Conservation (phyloP, 2,329 filamentous ascomycete species). For the Clonostachys rhizophaga region DNA sequence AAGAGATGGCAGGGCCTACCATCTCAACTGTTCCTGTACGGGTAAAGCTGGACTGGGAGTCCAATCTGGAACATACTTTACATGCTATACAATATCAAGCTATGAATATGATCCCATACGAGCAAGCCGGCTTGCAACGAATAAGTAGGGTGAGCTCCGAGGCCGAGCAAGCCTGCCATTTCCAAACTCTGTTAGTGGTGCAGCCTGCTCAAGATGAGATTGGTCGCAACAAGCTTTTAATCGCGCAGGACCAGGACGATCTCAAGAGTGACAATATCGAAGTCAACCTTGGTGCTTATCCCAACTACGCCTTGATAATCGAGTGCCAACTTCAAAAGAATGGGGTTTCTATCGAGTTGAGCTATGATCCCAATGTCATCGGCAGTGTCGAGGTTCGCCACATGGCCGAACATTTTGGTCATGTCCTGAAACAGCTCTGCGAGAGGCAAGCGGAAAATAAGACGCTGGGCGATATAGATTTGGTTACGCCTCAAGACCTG, state of each 20-base stretch:
- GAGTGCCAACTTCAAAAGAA: neutral
- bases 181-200: neutral
- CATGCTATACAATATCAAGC: slow-evolving; percentile 6
- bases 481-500: neutral
- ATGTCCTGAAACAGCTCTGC: neutral
- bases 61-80: slow-evolving; percentile 4
- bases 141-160: neutral
- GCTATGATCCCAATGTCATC: neutral
- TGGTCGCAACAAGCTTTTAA: neutral
- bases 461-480: neutral
- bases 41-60: neutral
- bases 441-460: neutral
- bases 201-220: neutral
- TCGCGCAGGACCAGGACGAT: neutral
- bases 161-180: neutral
- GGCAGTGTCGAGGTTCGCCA: neutral
- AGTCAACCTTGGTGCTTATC: neutral
- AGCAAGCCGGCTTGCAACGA: neutral
- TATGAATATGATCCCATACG: neutral
- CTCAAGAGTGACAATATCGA: neutral
- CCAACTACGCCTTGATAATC: neutral
- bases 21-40: slow-evolving; percentile 14
- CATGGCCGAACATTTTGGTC: neutral
- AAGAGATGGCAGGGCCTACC: slow-evolving; percentile 11
- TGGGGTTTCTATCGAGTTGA: neutral